Percentiles rank a stretch among this genome's conserved stretches.
These are phyloP conservation scores for Neoboletus magnificus DNA, from an alignment of 768 basidiomycete genomes.

Conservation along the genomic window DNA sequence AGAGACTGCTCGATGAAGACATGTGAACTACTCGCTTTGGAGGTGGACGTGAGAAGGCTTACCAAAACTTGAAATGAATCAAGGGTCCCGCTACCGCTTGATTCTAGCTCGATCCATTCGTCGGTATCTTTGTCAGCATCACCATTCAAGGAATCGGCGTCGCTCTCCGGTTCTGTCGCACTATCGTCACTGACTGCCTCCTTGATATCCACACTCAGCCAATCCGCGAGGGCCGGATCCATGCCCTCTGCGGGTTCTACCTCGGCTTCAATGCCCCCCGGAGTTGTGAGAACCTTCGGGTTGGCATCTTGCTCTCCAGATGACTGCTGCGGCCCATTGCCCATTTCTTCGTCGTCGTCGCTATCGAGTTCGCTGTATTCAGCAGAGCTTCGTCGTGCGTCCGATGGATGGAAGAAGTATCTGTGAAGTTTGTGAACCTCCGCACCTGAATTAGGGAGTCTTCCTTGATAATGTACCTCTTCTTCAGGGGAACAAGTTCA, in stretches of 20 bases:
- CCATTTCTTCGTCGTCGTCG: slow-evolving; percentile 29
- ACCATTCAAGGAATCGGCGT: slow-evolving; percentile 67
- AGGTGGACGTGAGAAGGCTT: background rate
- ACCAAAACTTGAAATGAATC: slow-evolving; percentile 18
- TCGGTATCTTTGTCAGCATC: slow-evolving; percentile 42
- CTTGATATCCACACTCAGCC: slow-evolving; percentile 54
- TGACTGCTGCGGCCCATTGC: slow-evolving; percentile 2
- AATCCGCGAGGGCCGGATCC: slow-evolving; percentile 53
- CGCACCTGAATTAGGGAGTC: background rate
- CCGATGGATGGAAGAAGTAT: slow-evolving; percentile 77
- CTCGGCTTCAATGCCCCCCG: slow-evolving; percentile 16
- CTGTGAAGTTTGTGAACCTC: slow-evolving; percentile 33
- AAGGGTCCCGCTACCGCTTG: slow-evolving; percentile 20
- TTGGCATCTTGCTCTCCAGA: slow-evolving; percentile 20
- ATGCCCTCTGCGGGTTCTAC: slow-evolving; percentile 32
- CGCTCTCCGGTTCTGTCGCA: slow-evolving; percentile 56
- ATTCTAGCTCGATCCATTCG: slow-evolving; percentile 38
- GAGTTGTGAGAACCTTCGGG: background rate
- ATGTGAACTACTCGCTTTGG: background rate
- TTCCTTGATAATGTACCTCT: slow-evolving; percentile 48
- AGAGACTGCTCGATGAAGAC: slow-evolving; percentile 7
- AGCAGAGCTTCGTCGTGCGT: slow-evolving; percentile 42
- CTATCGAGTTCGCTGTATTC: slow-evolving; percentile 49
- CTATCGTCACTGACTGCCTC: slow-evolving; percentile 26
- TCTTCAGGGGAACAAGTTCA: slow-evolving; percentile 55